Conservation (phyloP, 176 grass and related monocot species). For the Lolium multiflorum region DNA sequence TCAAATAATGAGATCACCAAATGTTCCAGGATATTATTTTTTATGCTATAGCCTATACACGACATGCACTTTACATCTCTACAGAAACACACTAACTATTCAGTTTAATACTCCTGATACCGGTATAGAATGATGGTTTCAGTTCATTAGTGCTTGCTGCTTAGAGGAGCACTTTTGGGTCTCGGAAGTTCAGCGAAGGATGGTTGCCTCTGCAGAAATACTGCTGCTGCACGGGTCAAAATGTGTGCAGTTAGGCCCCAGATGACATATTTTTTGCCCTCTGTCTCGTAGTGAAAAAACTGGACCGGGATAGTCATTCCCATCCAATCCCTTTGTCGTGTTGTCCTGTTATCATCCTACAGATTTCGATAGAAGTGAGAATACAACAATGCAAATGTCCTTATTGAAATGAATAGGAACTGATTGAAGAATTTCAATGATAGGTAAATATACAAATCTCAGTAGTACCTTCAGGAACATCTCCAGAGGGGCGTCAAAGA, state of each 20-base stretch:
- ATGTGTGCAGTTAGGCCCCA: slow-evolving; percentile 92
- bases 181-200: slow-evolving; percentile 60
- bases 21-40: too few species aligned
- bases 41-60: background rate
- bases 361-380: background rate
- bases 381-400: background rate
- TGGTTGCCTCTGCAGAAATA: slow-evolving; percentile 66
- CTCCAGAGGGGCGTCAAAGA: slow-evolving; percentile 87
- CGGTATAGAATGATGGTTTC: background rate
- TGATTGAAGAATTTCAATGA: background rate
- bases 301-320: slow-evolving; percentile 64
- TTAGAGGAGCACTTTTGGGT: background rate
- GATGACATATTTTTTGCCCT: slow-evolving; percentile 68
- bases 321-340: slow-evolving; percentile 59
- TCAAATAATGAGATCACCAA: background rate
- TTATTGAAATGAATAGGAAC: background rate
- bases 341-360: slow-evolving; percentile 72
- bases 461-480: slow-evolving; percentile 91
- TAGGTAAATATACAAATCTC: background rate
- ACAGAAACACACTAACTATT: slow-evolving; percentile 10
- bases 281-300: slow-evolving; percentile 69
- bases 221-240: slow-evolving; percentile 68
- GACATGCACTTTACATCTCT: slow-evolving; percentile 10
- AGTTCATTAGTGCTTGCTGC: background rate
- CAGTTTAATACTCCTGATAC: background rate